These are phyloP conservation scores for Acacia melanoxylon DNA, from an alignment of 306 rosid species.

Conservation along the genomic window DNA sequence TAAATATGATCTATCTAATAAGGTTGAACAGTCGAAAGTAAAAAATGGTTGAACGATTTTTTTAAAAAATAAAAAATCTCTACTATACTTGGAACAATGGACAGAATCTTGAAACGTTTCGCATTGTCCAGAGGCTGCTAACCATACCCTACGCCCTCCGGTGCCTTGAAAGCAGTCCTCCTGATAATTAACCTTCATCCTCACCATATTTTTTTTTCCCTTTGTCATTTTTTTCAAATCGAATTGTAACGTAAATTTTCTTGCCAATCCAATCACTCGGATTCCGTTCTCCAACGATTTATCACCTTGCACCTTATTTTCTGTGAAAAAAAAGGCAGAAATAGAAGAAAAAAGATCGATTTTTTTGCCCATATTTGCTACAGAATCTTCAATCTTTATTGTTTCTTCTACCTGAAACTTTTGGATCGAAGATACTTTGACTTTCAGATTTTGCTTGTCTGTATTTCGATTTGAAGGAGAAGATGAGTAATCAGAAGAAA, in stretches of 20 bases:
- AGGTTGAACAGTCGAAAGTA: too few relatives aligned
- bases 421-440: slow-evolving; percentile 1
- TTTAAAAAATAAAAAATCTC: too few relatives aligned
- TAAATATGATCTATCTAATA: too few relatives aligned
- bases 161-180: not conserved
- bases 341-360: not conserved
- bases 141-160: not conserved
- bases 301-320: not conserved
- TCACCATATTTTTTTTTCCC: not conserved
- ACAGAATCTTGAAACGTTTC: slow-evolving; percentile 10
- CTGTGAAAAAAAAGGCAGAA: not conserved
- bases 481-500: slow-evolving; percentile 92
- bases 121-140: too few relatives aligned
- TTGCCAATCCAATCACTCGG: not conserved
- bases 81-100: not conserved
- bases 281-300: not conserved
- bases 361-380: not conserved
- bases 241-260: not conserved
- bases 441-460: slow-evolving; percentile 18
- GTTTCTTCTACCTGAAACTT: slow-evolving; percentile 9
- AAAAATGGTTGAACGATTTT: too few relatives aligned
- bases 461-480: slow-evolving; percentile 25
- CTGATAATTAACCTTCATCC: not conserved
- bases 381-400: slow-evolving; percentile 14
- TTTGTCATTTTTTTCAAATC: not conserved